Conservation (phyloP, 2,329 filamentous ascomycete species). For the Diplocarpon mali region DNA sequence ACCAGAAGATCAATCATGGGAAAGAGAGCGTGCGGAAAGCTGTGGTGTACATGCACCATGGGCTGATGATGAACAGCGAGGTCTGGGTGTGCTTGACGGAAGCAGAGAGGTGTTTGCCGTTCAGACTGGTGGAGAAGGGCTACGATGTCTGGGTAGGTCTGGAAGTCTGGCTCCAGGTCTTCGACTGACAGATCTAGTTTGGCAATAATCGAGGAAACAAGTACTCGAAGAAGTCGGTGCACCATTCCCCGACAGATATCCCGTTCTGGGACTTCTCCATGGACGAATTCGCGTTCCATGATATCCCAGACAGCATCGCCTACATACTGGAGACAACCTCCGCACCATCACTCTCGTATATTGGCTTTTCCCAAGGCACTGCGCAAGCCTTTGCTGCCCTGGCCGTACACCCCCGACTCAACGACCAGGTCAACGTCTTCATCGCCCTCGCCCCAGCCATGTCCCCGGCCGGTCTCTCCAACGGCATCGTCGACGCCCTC, state of each 20-base stretch:
- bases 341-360: constrained; percentile 80
- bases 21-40: constrained; percentile 61
- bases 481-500: constrained; percentile 82
- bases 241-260: constrained; percentile 59
- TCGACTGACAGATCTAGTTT: constrained; percentile 41
- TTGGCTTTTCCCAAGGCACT: constrained; percentile 95
- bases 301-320: constrained; percentile 88
- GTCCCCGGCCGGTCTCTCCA: constrained; percentile 84
- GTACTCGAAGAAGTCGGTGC: constrained; percentile 90
- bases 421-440: constrained; percentile 89
- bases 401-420: constrained; percentile 83
- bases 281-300: constrained; percentile 94
- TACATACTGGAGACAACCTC: constrained; percentile 80
- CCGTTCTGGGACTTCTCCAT: constrained; percentile 98
- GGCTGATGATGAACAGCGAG: constrained; percentile 96
- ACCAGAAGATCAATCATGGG: constrained; percentile 64
- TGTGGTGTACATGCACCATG: constrained; percentile 90
- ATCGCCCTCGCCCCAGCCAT: constrained; percentile 93
- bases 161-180: neutral
- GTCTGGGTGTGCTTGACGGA: constrained; percentile 95
- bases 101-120: constrained; percentile 73
- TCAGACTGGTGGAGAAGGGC: constrained; percentile 76
- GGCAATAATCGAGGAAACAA: constrained; percentile 99
- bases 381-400: constrained; percentile 92
- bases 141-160: constrained; percentile 84